phyloP scores from a whole-genome alignment of 768 basidiomycete genomes.

The Phylloporus arenicola region DNA sequence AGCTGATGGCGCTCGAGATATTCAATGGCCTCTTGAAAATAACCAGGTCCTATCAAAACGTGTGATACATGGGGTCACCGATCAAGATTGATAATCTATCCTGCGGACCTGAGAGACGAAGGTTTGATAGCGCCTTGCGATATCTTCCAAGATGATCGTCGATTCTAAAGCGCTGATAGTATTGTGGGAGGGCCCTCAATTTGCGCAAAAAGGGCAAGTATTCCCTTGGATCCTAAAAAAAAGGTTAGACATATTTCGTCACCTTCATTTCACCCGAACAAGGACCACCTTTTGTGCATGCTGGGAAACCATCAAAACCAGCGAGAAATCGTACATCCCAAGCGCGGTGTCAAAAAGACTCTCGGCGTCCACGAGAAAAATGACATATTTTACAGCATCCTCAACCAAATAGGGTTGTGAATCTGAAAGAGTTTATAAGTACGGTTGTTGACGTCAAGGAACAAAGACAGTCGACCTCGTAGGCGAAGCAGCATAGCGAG shows the following conservation, averaged over 20 bases:
- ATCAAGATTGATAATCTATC: not conserved
- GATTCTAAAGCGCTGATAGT: slow-evolving; percentile 85
- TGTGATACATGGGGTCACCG: slow-evolving; percentile 3
- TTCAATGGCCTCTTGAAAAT: slow-evolving; percentile 72
- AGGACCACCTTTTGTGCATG: slow-evolving; percentile 83
- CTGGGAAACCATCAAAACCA: slow-evolving; percentile 94
- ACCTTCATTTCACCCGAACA: slow-evolving; percentile 2
- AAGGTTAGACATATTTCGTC: slow-evolving; percentile 1
- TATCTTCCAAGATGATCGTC: slow-evolving; percentile 86
- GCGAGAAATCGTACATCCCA: slow-evolving; percentile 97
- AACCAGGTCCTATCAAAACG: slow-evolving; percentile 45
- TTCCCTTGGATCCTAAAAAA: slow-evolving; percentile 84
- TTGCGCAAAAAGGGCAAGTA: slow-evolving; percentile 96
- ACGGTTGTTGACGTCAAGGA: not conserved
- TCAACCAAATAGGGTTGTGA: slow-evolving; percentile 75
- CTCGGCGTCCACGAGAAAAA: slow-evolving; percentile 94
- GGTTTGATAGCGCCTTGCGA: slow-evolving; percentile 66
- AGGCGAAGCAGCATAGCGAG: slow-evolving; percentile 69
- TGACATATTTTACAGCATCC: slow-evolving; percentile 97
- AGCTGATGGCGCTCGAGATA: slow-evolving; percentile 79
- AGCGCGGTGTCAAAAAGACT: slow-evolving; percentile 89
- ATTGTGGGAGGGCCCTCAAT: slow-evolving; percentile 63
- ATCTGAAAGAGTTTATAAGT: slow-evolving; percentile 6
- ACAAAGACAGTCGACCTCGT: slow-evolving; percentile 51
- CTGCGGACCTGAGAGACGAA: slow-evolving; percentile 62